These are phyloP conservation scores for Acanthochlamys bracteata DNA, from an alignment of 106 monocot species.

Conservation along the genomic window DNA sequence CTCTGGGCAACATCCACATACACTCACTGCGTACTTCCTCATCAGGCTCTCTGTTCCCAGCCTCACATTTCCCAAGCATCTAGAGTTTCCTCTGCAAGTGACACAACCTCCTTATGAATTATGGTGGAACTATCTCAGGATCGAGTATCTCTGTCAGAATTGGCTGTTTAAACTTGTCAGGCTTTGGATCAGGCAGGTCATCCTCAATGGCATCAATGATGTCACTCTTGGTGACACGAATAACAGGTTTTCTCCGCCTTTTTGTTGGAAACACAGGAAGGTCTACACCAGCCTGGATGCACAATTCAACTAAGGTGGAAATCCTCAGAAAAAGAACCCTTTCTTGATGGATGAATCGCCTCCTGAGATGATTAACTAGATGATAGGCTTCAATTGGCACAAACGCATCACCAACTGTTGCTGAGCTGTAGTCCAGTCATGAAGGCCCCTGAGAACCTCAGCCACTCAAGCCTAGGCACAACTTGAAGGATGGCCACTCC, in stretches of 20 bases:
- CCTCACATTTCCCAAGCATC: slow-evolving; percentile 67
- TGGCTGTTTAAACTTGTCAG: slow-evolving; percentile 25
- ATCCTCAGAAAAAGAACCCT: slow-evolving; percentile 65
- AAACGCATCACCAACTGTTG: slow-evolving; percentile 62
- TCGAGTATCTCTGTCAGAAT: slow-evolving; percentile 48
- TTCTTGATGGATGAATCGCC: slow-evolving; percentile 70
- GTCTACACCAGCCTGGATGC: slow-evolving; percentile 93
- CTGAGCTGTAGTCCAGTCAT: slow-evolving; percentile 67
- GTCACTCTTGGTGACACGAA: slow-evolving; percentile 53
- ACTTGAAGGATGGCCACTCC: slow-evolving; percentile 78
- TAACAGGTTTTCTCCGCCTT: slow-evolving; percentile 78
- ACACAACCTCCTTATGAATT: slow-evolving; percentile 27
- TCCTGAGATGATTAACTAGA: slow-evolving; percentile 73
- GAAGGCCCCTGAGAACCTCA: slow-evolving; percentile 49
- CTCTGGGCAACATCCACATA: slow-evolving; percentile 96
- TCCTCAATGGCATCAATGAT: slow-evolving; percentile 90
- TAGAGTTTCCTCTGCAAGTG: slow-evolving; percentile 49
- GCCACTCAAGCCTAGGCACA: slow-evolving; percentile 65
- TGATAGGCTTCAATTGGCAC: slow-evolving; percentile 67
- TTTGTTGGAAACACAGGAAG: slow-evolving; percentile 77
- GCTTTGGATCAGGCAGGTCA: slow-evolving; percentile 62
- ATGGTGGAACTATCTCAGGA: slow-evolving; percentile 25
- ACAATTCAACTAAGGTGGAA: slow-evolving; percentile 79
- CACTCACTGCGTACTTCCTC: slow-evolving; percentile 80
- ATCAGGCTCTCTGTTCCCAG: slow-evolving; percentile 60